phyloP scores from a whole-genome alignment of 2,329 filamentous ascomycete species.

The Sphaerulina musiva region DNA sequence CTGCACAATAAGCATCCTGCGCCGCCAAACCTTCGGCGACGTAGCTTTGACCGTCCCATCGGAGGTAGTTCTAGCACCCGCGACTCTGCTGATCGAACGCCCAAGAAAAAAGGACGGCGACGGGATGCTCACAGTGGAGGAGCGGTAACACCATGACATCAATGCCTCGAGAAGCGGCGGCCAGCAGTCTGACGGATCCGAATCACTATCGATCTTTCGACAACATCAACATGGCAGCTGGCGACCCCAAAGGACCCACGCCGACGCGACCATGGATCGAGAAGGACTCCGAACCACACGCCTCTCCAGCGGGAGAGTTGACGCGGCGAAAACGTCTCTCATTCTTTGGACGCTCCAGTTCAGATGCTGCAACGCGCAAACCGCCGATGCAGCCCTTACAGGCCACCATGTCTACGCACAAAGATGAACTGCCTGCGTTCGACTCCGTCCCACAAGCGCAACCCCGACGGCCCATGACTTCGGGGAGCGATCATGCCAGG shows the following conservation, averaged over 20 bases:
- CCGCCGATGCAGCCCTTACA: slow-evolving; percentile 12
- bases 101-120: slow-evolving; percentile 6
- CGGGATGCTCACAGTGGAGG: slow-evolving; percentile 8
- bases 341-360: slow-evolving; percentile 24
- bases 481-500: slow-evolving; percentile 14
- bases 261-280: slow-evolving; percentile 11
- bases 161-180: slow-evolving; percentile 4
- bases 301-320: slow-evolving; percentile 10
- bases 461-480: slow-evolving; percentile 15
- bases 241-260: slow-evolving; percentile 2
- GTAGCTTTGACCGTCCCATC: neutral
- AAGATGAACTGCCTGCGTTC: neutral
- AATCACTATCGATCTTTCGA: slow-evolving; percentile 6
- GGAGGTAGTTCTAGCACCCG: slow-evolving; percentile 6
- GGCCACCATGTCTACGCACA: slow-evolving; percentile 9
- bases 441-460: slow-evolving; percentile 1
- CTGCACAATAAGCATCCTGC: slow-evolving; percentile 9
- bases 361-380: slow-evolving; percentile 19
- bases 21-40: slow-evolving; percentile 8
- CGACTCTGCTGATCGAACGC: slow-evolving; percentile 6
- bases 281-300: slow-evolving; percentile 6
- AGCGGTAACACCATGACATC: slow-evolving; percentile 13
- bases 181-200: slow-evolving; percentile 3
- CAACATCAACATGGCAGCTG: slow-evolving; percentile 7
- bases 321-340: slow-evolving; percentile 24